Conservation (phyloP, 768 basidiomycete genomes). For the Cantharellus anzutake region DNA sequence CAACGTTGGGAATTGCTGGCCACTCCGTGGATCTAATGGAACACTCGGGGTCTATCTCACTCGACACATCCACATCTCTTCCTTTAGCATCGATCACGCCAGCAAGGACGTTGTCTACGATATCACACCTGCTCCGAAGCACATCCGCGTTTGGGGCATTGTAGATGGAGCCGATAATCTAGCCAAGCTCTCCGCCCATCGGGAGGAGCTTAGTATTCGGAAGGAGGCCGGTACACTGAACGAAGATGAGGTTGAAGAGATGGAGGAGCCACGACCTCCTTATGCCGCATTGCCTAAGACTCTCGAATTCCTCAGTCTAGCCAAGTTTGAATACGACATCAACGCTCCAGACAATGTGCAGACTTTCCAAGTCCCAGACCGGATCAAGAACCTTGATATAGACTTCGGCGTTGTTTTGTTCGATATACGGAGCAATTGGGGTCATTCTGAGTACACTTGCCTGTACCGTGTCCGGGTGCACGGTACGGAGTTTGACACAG, state of each 20-base stretch:
- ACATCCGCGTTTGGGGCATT: slow-evolving; percentile 84
- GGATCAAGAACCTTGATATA: slow-evolving; percentile 47
- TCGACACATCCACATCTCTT: slow-evolving; percentile 33
- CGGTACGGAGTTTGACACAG: slow-evolving; percentile 18
- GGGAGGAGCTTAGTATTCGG: slow-evolving; percentile 1
- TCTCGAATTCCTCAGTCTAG: slow-evolving; percentile 30
- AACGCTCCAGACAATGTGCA: slow-evolving; percentile 41
- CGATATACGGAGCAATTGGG: slow-evolving; percentile 74
- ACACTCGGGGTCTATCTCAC: slow-evolving; percentile 71
- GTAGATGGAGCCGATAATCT: slow-evolving; percentile 63
- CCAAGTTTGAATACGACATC: slow-evolving; percentile 45
- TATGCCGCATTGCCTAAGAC: slow-evolving; percentile 10
- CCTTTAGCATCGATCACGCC: slow-evolving; percentile 78
- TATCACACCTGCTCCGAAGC: slow-evolving; percentile 56
- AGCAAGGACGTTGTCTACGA: slow-evolving; percentile 67
- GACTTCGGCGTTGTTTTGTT: slow-evolving; percentile 78
- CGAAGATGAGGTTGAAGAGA: not conserved
- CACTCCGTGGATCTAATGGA: slow-evolving; percentile 60
- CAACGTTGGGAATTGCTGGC: slow-evolving; percentile 83
- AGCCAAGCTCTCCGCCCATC: slow-evolving; percentile 35
- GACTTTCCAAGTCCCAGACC: slow-evolving; percentile 55
- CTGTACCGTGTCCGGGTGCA: slow-evolving; percentile 74
- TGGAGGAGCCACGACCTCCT: not conserved
- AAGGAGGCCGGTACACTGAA: not conserved
- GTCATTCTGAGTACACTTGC: slow-evolving; percentile 65